A percentile compares a stretch with the other conserved stretches of the same genome.
These are phyloP conservation scores for Graphilbum fragrans DNA, from an alignment of 2,329 filamentous ascomycete species.

Conservation along the genomic window DNA sequence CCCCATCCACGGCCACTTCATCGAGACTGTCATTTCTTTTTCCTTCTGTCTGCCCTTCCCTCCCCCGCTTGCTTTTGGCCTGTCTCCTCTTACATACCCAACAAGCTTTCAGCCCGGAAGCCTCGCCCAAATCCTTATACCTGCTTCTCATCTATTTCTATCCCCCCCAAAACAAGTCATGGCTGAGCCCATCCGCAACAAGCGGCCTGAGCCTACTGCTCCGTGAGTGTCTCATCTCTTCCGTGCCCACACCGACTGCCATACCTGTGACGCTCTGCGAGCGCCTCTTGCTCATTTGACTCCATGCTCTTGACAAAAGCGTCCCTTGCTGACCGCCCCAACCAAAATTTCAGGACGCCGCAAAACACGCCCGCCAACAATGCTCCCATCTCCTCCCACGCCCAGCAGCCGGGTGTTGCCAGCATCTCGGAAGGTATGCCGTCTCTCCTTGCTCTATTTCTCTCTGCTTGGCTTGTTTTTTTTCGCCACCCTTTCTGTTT, in stretches of 20 bases:
- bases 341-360: conserved; percentile 92
- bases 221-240: conserved; percentile 34
- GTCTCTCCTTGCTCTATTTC: neutral
- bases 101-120: too few species aligned
- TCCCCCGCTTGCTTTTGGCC: too few species aligned
- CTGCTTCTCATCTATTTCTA: too few species aligned
- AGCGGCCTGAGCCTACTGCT: conserved; percentile 44
- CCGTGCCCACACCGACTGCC: too few species aligned
- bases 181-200: conserved; percentile 54
- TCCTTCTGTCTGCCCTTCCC: too few species aligned
- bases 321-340: conserved; percentile 13
- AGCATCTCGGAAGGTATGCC: conserved; percentile 94
- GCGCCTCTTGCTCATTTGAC: neutral
- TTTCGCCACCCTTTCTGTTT: neutral
- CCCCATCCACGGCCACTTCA: neutral
- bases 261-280: too few species aligned
- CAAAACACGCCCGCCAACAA: conserved; percentile 95
- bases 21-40: too few species aligned
- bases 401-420: conserved; percentile 83
- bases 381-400: conserved; percentile 94
- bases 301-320: neutral
- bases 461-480: neutral
- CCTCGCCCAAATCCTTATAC: too few species aligned
- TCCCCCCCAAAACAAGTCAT: conserved; percentile 21
- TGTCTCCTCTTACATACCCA: too few species aligned